A percentile compares a stretch with the other conserved stretches of the same genome.
Evolutionary conservation across 179 eudicot genomes (phyloP).

Genomic region (Patellifolia procumbens): DNA sequence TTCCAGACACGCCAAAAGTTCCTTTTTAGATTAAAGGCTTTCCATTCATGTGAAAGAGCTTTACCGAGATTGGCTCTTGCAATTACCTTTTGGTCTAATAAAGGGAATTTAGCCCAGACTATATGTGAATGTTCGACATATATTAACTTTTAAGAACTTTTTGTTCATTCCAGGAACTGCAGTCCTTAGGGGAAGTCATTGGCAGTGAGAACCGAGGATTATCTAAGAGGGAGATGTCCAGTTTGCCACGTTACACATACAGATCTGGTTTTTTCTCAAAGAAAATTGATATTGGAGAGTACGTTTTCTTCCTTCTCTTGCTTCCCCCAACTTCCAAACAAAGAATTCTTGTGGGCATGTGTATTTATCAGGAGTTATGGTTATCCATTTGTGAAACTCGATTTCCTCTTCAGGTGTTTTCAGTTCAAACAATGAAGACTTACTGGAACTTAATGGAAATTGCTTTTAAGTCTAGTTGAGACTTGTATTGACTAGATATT

Average conservation of each 20-base stretch:
- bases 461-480: too few relatives aligned
- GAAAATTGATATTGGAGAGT: constrained; percentile 55
- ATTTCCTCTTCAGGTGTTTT: neutral
- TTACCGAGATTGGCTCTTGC: neutral
- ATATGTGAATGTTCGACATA: too few relatives aligned
- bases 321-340: neutral
- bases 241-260: constrained; percentile 61
- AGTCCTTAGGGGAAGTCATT: constrained; percentile 53
- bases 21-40: too few relatives aligned
- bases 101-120: neutral
- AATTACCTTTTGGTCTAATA: neutral
- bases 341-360: neutral
- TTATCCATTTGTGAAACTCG: neutral
- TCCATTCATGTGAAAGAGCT: neutral
- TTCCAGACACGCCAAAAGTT: too few relatives aligned
- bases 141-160: neutral
- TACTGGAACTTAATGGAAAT: too few relatives aligned
- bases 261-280: constrained; percentile 56
- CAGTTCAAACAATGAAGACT: too few relatives aligned
- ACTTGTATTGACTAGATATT: too few relatives aligned
- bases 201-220: constrained; percentile 72
- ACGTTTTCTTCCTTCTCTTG: constrained; percentile 32
- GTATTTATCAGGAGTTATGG: neutral
- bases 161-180: constrained; percentile 56
- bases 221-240: constrained; percentile 52